phyloP scores from a whole-genome alignment of 176 grass and related monocot species.

The Aegilops umbellulata region DNA sequence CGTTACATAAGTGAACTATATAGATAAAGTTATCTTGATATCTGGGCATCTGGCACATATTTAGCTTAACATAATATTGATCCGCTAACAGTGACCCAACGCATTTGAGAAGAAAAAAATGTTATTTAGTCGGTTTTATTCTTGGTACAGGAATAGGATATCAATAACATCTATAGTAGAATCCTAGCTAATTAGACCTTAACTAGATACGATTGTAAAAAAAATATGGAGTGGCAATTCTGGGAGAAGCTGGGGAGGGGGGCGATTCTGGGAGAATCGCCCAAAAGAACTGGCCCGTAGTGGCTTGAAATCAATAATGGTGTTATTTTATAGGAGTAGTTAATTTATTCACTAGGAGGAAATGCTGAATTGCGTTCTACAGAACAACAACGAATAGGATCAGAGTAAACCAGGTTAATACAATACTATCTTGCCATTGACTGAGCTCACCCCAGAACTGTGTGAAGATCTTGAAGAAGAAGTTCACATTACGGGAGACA shows the following conservation, averaged over 20 bases:
- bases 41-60: neutral
- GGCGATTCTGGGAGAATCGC: no score
- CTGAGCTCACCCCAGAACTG: conserved; percentile 87
- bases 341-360: neutral
- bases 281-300: neutral
- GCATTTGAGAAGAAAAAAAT: neutral
- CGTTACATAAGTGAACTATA: neutral
- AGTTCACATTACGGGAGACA: conserved; percentile 76
- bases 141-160: neutral
- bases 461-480: conserved; percentile 92
- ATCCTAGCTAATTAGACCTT: no score
- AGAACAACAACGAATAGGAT: neutral
- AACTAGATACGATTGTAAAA: no score
- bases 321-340: neutral
- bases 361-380: neutral
- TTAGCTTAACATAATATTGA: neutral
- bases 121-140: neutral
- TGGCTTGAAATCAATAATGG: neutral
- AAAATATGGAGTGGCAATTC: no score
- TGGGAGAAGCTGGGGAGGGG: no score
- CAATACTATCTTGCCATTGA: conserved; percentile 31
- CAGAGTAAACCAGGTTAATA: neutral
- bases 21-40: neutral
- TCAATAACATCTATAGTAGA: neutral
- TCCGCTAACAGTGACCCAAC: neutral